A percentile compares a stretch with the other conserved stretches of the same genome.
Conservation (phyloP, 2,329 filamentous ascomycete species). For the Talaromyces sp. region DNA sequence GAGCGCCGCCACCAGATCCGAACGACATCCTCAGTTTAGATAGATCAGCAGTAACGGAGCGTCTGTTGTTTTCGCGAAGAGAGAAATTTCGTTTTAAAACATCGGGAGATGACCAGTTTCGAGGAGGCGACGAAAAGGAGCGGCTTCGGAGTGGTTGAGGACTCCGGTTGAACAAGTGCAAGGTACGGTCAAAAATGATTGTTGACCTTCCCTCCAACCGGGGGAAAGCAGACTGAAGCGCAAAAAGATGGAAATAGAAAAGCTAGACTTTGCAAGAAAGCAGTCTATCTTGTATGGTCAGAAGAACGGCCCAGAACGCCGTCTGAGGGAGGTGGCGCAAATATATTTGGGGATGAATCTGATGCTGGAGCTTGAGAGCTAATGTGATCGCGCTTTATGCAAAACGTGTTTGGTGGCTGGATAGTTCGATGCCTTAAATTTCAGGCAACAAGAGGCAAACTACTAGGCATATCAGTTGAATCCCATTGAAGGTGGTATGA, state of each 20-base stretch:
- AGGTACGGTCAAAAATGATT: conserved; percentile 44
- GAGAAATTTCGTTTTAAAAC: conserved; percentile 29
- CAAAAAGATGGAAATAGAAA: conserved; percentile 1
- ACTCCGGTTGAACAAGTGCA: conserved; percentile 40
- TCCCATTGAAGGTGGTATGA: background rate
- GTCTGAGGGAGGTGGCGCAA: conserved; percentile 18
- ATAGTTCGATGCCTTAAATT: background rate
- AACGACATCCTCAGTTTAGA: conserved; percentile 55
- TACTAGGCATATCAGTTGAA: background rate
- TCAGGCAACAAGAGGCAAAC: background rate
- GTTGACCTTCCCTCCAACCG: conserved; percentile 22
- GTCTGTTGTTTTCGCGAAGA: conserved; percentile 31
- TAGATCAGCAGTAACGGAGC: conserved; percentile 35
- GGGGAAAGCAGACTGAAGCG: conserved; percentile 19
- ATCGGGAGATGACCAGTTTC: conserved; percentile 35
- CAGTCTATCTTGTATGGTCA: conserved; percentile 11
- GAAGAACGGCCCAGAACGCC: background rate
- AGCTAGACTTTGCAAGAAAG: background rate
- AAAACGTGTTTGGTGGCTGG: conserved; percentile 1
- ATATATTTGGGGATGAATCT: background rate
- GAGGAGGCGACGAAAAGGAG: conserved; percentile 37
- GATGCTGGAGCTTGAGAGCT: conserved; percentile 18
- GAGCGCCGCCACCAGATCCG: conserved; percentile 50
- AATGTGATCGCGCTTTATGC: conserved; percentile 21
- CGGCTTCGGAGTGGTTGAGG: conserved; percentile 39